Evolutionary conservation across 495 filamentous ascomycete species (phyloP).

Genomic region (Aspergillus diversus): DNA sequence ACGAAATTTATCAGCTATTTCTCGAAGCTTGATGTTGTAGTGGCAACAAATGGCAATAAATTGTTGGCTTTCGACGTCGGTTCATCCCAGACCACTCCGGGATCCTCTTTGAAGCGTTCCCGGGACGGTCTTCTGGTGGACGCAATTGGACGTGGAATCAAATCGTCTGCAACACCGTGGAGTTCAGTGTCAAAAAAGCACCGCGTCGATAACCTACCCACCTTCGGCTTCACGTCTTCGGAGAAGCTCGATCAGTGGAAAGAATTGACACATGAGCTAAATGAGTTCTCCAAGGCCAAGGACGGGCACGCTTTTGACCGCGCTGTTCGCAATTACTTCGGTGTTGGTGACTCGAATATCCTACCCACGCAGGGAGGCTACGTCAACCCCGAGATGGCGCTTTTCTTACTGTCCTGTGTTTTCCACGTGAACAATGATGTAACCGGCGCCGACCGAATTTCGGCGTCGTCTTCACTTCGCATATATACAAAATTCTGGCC

Average conservation of each 20-base stretch:
- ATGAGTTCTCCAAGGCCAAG: constrained; percentile 32
- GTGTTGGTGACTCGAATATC: constrained; percentile 25
- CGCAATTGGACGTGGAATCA: constrained; percentile 64
- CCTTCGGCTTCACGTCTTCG: constrained; percentile 37
- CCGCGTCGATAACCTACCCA: constrained; percentile 34
- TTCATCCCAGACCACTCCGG: constrained; percentile 48
- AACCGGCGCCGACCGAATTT: constrained; percentile 22
- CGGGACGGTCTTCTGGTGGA: constrained; percentile 71
- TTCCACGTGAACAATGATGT: constrained; percentile 45
- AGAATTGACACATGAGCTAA: constrained; percentile 33
- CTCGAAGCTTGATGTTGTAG: constrained; percentile 62
- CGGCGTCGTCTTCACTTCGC: constrained; percentile 32
- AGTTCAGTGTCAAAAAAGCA: constrained; percentile 33
- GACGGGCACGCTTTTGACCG: constrained; percentile 40
- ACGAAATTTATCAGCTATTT: constrained; percentile 61
- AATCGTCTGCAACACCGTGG: constrained; percentile 31
- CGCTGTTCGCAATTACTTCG: constrained; percentile 44
- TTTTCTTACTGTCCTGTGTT: constrained; percentile 58
- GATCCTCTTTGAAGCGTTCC: constrained; percentile 60
- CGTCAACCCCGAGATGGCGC: constrained; percentile 47
- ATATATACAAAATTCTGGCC: constrained; percentile 56
- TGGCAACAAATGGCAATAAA: constrained; percentile 59
- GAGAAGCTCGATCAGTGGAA: constrained; percentile 46
- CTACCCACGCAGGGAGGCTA: constrained; percentile 31
- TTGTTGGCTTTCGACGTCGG: constrained; percentile 67